These are phyloP conservation scores for Heterobasidion parviporum DNA, from an alignment of 1,284 basidiomycete genomes.

Conservation along the genomic window DNA sequence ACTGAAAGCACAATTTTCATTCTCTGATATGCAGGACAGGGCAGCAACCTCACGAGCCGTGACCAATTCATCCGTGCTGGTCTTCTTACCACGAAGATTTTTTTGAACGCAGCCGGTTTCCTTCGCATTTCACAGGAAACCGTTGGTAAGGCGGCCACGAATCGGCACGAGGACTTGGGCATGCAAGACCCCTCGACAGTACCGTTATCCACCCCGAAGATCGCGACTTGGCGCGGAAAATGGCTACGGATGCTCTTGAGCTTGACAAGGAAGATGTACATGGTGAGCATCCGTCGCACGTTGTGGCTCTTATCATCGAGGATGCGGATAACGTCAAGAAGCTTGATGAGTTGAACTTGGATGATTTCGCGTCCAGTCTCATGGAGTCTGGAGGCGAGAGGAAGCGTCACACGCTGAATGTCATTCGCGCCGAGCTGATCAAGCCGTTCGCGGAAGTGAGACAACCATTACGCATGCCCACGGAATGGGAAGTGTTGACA, in stretches of 20 bases:
- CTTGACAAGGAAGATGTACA: constrained; percentile 92
- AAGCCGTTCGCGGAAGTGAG: constrained; percentile 81
- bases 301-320: constrained; percentile 80
- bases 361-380: constrained; percentile 94
- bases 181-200: constrained; percentile 84
- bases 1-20: background rate
- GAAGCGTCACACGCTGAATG: constrained; percentile 83
- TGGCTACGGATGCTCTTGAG: constrained; percentile 96
- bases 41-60: constrained; percentile 79
- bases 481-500: constrained; percentile 79
- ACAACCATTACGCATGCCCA: constrained; percentile 58
- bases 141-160: constrained; percentile 51
- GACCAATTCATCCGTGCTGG: constrained; percentile 77
- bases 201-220: constrained; percentile 99
- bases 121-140: constrained; percentile 76
- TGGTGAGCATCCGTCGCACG: constrained; percentile 84
- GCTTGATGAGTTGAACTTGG: constrained; percentile 87
- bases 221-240: constrained; percentile 96
- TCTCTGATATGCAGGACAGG: constrained; percentile 34
- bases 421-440: constrained; percentile 87
- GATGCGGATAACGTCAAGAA: constrained; percentile 78
- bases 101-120: constrained; percentile 88
- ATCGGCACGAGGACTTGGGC: constrained; percentile 59
- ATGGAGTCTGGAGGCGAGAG: constrained; percentile 76
- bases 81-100: constrained; percentile 79